Conservation (phyloP, 495 filamentous ascomycete genomes). For the Oidiodendron maius region DNA sequence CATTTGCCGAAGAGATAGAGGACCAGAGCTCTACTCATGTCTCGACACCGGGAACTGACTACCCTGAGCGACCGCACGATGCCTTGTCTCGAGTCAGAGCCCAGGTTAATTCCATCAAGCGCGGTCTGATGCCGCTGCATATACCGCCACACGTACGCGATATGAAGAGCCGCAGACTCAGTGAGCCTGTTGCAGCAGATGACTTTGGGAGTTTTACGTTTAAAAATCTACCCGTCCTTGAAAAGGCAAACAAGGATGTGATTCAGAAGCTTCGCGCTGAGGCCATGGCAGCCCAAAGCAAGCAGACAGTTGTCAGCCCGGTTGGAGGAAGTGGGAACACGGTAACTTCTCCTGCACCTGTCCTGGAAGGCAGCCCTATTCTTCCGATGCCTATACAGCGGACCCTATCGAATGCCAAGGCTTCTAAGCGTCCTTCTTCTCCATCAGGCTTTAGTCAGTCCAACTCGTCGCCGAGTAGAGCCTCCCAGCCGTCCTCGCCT, state of each 20-base stretch:
- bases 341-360: constrained; percentile 46
- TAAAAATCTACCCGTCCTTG: constrained; percentile 93
- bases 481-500: constrained; percentile 91
- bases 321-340: constrained; percentile 19
- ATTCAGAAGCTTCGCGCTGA: constrained; percentile 92
- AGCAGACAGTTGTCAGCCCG: constrained; percentile 28
- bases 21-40: constrained; percentile 66
- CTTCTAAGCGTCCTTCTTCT: constrained; percentile 70
- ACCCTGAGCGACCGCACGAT: constrained; percentile 86
- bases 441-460: constrained; percentile 73
- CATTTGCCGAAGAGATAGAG: constrained; percentile 88
- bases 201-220: constrained; percentile 96
- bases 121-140: constrained; percentile 87
- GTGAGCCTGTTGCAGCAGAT: constrained; percentile 81
- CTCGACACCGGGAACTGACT: constrained; percentile 58
- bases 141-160: constrained; percentile 95
- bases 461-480: constrained; percentile 79
- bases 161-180: constrained; percentile 76
- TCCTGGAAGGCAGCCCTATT: constrained; percentile 80
- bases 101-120: constrained; percentile 70
- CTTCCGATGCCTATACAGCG: constrained; percentile 75
- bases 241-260: constrained; percentile 98
- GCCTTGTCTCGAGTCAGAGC: constrained; percentile 84
- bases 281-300: constrained; percentile 64
- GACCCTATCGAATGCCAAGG: constrained; percentile 72